Conservation (phyloP, 1,139 yeast species). For the Saccharomyces hybrid region DNA sequence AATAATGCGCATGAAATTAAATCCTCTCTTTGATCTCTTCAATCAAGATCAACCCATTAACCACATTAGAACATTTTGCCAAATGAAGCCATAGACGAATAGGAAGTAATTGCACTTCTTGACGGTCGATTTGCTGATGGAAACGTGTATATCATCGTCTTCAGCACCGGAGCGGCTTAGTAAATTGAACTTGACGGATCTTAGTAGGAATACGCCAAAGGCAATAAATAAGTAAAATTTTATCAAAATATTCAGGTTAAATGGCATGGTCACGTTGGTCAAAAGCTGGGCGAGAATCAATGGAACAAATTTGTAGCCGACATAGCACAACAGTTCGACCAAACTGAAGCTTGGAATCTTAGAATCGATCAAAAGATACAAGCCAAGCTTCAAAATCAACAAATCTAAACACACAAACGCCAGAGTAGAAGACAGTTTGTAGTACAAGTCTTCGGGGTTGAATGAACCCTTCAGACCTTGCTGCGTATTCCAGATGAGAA, state of each 20-base stretch:
- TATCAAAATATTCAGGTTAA: constrained; percentile 34
- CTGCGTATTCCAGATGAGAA: constrained; percentile 73
- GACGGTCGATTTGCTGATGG: constrained; percentile 58
- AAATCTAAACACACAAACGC: constrained; percentile 77
- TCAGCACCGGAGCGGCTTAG: constrained; percentile 39
- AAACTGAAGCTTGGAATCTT: constrained; percentile 38
- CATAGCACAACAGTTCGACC: constrained; percentile 81
- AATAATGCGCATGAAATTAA: background rate
- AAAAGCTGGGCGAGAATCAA: constrained; percentile 43
- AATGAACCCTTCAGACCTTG: constrained; percentile 86
- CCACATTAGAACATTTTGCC: constrained; percentile 64
- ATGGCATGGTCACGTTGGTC: constrained; percentile 37
- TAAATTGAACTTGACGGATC: constrained; percentile 75
- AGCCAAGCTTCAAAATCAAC: constrained; percentile 50
- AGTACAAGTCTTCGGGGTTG: constrained; percentile 89
- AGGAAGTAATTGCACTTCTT: constrained; percentile 81
- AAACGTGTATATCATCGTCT: constrained; percentile 45
- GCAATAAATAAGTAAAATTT: constrained; percentile 43
- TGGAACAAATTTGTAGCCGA: constrained; percentile 92
- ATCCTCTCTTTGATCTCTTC: background rate
- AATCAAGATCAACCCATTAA: constrained; percentile 33
- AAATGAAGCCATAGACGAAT: constrained; percentile 74
- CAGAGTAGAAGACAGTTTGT: constrained; percentile 81
- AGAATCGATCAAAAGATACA: constrained; percentile 43
- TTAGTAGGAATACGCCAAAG: constrained; percentile 65